Percentiles rank a stretch among this genome's conserved stretches.
These are phyloP conservation scores for Lepiota venenata DNA, from an alignment of 768 basidiomycete species.

Conservation along the genomic window DNA sequence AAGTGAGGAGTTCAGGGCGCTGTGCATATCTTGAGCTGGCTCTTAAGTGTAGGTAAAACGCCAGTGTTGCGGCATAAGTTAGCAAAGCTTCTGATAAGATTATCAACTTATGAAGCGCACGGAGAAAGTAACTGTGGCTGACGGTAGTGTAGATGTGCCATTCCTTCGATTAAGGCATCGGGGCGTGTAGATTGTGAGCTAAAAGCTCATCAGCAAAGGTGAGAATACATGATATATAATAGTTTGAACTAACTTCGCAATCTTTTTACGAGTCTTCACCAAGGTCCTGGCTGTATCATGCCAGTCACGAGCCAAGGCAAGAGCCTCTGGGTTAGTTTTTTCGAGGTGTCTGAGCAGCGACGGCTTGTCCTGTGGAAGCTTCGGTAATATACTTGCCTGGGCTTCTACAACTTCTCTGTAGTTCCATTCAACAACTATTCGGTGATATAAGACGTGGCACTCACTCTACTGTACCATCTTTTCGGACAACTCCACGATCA, in stretches of 20 bases:
- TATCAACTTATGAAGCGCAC: neutral
- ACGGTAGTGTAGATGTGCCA: conserved; percentile 90
- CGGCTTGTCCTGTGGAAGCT: conserved; percentile 53
- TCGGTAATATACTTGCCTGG: conserved; percentile 27
- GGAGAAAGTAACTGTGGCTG: conserved; percentile 27
- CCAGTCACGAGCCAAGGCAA: conserved; percentile 84
- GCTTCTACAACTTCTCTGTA: conserved; percentile 37
- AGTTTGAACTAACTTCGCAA: conserved; percentile 44
- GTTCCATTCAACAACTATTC: neutral
- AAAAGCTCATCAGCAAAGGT: conserved; percentile 3
- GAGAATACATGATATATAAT: neutral
- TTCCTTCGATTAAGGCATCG: conserved; percentile 58
- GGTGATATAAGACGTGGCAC: conserved; percentile 13
- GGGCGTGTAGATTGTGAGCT: conserved; percentile 49
- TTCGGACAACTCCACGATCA: conserved; percentile 34
- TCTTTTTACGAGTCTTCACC: conserved; percentile 46
- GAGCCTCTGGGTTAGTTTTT: conserved; percentile 71
- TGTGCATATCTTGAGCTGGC: conserved; percentile 60
- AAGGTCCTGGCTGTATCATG: conserved; percentile 61
- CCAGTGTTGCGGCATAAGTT: conserved; percentile 86
- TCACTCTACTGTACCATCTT: conserved; percentile 28
- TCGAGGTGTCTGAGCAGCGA: conserved; percentile 64
- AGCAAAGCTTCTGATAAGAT: conserved; percentile 72
- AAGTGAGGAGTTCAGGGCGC: conserved; percentile 58
- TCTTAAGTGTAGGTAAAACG: conserved; percentile 91